phyloP scores from a whole-genome alignment of 2,329 filamentous ascomycete genomes.

The Pestalotiopsis fici region DNA sequence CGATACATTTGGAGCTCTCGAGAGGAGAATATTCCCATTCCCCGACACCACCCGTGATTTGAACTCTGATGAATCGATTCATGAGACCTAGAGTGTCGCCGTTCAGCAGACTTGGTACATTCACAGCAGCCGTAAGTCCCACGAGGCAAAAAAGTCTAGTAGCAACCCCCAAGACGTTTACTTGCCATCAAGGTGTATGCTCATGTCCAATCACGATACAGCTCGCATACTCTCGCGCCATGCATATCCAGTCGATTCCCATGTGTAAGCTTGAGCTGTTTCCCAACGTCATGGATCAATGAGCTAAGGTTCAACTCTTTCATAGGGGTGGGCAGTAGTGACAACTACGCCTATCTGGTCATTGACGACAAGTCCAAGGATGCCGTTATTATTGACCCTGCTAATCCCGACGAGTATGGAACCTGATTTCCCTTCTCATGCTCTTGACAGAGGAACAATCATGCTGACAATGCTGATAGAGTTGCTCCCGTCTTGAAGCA shows the following conservation, averaged over 20 bases:
- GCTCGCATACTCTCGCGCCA: conserved; percentile 48
- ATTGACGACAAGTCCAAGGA: conserved; percentile 78
- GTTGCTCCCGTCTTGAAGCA: conserved; percentile 70
- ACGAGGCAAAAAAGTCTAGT: neutral
- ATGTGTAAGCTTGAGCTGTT: conserved; percentile 67
- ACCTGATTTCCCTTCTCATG: neutral
- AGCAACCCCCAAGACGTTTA: neutral
- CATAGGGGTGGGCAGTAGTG: conserved; percentile 73
- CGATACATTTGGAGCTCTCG: neutral
- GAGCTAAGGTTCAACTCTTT: neutral
- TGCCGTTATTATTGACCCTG: conserved; percentile 78
- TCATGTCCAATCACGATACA: conserved; percentile 22
- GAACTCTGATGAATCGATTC: conserved; percentile 41
- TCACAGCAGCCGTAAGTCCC: conserved; percentile 30
- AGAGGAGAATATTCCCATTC: neutral
- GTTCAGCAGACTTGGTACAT: conserved; percentile 29
- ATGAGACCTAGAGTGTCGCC: conserved; percentile 35
- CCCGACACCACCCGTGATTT: neutral
- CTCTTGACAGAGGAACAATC: too few relatives aligned
- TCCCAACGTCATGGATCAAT: neutral
- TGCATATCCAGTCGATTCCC: conserved; percentile 87
- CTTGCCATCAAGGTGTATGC: conserved; percentile 18
- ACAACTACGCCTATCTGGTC: conserved; percentile 87
- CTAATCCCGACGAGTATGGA: conserved; percentile 73
- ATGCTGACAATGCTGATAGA: conserved; percentile 33